A percentile compares a stretch with the other conserved stretches of the same genome.
Evolutionary conservation across 2,329 filamentous ascomycete species (phyloP).

Genomic region (Zelopaecilomyces penicillatus): DNA sequence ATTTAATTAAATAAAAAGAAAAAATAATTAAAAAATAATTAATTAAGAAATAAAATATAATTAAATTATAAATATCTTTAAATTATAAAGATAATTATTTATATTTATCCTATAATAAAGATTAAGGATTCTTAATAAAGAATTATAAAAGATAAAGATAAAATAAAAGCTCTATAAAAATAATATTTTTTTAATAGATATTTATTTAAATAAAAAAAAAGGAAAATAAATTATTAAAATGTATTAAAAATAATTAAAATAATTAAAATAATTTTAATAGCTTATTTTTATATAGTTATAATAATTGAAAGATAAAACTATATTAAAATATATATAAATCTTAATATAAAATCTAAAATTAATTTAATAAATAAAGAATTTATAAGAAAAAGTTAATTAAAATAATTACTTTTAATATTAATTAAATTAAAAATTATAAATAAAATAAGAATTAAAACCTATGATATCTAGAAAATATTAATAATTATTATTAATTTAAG

Average conservation of each 20-base stretch:
- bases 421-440: neutral
- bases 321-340: too few relatives aligned
- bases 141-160: too few relatives aligned
- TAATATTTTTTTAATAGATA: neutral
- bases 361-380: neutral
- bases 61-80: too few relatives aligned
- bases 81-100: neutral
- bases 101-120: too few relatives aligned
- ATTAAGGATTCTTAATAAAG: too few relatives aligned
- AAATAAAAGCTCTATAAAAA: too few relatives aligned
- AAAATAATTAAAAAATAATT: neutral
- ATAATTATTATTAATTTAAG: too few relatives aligned
- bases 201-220: too few relatives aligned
- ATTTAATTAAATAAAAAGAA: neutral
- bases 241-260: too few relatives aligned
- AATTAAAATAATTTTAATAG: too few relatives aligned
- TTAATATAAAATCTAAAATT: conserved; percentile 3
- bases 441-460: neutral
- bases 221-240: too few relatives aligned
- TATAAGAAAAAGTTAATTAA: neutral
- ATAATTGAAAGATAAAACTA: neutral
- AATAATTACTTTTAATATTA: neutral
- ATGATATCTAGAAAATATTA: neutral
- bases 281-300: neutral
- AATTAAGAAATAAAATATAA: neutral